Evolutionary conservation across 2,329 filamentous ascomycete genomes (phyloP), one percentile per base, ranked within the genome.

Genomic region (Colletotrichum sp.): DNA sequence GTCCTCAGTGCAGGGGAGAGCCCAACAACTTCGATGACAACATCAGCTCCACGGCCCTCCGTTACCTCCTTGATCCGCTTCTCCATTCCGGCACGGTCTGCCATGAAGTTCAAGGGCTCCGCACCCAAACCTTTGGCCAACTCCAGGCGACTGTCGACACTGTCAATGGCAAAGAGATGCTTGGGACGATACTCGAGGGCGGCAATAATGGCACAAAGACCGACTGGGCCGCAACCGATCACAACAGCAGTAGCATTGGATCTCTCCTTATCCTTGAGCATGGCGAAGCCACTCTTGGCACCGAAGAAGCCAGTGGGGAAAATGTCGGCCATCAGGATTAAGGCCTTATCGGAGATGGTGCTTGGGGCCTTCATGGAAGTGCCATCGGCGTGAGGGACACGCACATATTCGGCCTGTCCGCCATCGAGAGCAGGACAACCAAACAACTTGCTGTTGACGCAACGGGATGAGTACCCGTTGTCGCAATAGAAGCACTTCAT

Each of bases 321-420:
- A 78, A 98, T 97, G 80, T 98, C 95, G 18, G 94, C 95, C 95
- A 98, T 98, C 31, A 98, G 88, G 8, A 97, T 91, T 63, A 97
- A 87, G 43, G 91, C 91, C 76, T 93, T 90, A 77, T 96, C 93
- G 24, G 93, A 90, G 72, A 97, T 93, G n/a, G 77, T 79, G 11
- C 89, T 90, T 3, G 90, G 83, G 0, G 95, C 93, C 79, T 92
- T 93, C 80, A 95, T 89, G n/a, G 93, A 90, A 1, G 95, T 97
- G 43, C 91, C 91, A 79, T 98, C 95, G 13, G 95, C 95, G 69
- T 93, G 86, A 1, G 96, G 96, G 16, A 98, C 90, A 38, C 95
- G 92, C 66, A 96, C 93, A 80, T 92, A 97, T 83, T 97, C 93
- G 36, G 95, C 95, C 82, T 97, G 95, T 9, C 89, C 94, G 63